Evolutionary conservation across 768 basidiomycete genomes (phyloP), one percentile per base, ranked within the genome.

Genomic region (Lentinula raphanica): DNA sequence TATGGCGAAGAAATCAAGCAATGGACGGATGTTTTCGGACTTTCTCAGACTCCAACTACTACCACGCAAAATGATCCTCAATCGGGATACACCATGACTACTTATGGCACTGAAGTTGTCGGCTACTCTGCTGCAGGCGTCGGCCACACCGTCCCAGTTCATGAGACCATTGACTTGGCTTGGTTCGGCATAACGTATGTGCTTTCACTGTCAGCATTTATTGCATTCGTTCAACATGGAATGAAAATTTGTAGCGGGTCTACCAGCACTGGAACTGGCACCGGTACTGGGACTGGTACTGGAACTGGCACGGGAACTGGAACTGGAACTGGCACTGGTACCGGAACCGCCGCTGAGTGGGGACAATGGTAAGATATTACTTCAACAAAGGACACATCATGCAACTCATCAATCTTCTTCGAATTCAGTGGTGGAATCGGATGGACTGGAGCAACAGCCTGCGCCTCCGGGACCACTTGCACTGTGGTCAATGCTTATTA

Each of bases 11-110:
- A 74, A 51, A 71, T 83, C 63, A 79, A 80, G 64, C 73, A 83
- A 63, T 83, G 82, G 82, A 80, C 79, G 29, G 81, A 79, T 60
- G 74, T 84, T 42, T 79, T 82, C 60, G 76, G 77, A 5, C 72
- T 75, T 63, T 71, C 71, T 58, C 64, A 63, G 35, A 80, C 78
- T 5, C 72, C 81, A 1, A 66, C 68, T 11, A 67, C 72, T 7
- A 74, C 70, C 48, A 66, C 71, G 54, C 62, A 69, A 42, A 79
- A 78, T 64, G 74, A 72, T 23, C 81, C 81, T 8, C 57, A 71
- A 12, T 65, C 71, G 29, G 76, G 76, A 32, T 82, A 79, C 74
- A 78, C 78, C 23, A 74, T 74, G 55, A 69, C 76, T 3, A 74
- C 72, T 17, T 83, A 78, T 63, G 82, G 82, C 11, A 70, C 74